These are phyloP conservation scores for Scytalidium sp. DNA, from an alignment of 2,329 filamentous ascomycete genomes.

Conservation along the genomic window DNA sequence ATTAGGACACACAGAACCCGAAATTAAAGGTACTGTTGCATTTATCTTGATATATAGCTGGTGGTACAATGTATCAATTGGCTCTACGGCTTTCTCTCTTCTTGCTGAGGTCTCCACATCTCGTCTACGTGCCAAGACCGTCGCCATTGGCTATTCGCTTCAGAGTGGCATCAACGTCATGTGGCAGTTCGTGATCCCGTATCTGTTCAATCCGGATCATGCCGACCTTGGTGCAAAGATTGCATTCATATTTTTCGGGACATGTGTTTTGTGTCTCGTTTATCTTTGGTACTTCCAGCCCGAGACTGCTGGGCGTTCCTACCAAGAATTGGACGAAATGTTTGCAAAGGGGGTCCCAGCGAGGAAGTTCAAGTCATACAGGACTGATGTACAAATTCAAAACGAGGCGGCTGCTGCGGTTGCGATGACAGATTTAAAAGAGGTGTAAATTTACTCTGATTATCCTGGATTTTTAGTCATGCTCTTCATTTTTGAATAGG, in stretches of 20 bases:
- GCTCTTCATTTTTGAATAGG: too few species aligned
- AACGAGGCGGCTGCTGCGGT: too few species aligned
- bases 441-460: too few species aligned
- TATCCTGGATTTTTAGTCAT: too few species aligned
- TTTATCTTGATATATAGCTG: conserved; percentile 1
- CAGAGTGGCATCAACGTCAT: conserved; percentile 1
- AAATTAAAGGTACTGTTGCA: background rate
- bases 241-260: conserved; percentile 34
- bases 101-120: conserved; percentile 2
- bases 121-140: conserved; percentile 1
- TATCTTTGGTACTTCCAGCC: conserved; percentile 37
- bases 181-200: conserved; percentile 2
- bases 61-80: conserved; percentile 1
- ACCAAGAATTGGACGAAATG: conserved; percentile 16
- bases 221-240: conserved; percentile 31
- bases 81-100: conserved; percentile 1
- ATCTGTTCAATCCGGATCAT: conserved; percentile 3
- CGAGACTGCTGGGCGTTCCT: conserved; percentile 19
- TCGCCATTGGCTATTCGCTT: conserved; percentile 1
- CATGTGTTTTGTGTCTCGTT: conserved; percentile 29
- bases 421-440: too few species aligned
- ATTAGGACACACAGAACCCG: background rate
- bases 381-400: too few species aligned
- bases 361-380: conserved; percentile 9
- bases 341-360: conserved; percentile 12